Percentiles rank a stretch among this genome's conserved stretches.
Conservation (phyloP, 2,329 filamentous ascomycete genomes). For the Colletotrichum tamarilloi region DNA sequence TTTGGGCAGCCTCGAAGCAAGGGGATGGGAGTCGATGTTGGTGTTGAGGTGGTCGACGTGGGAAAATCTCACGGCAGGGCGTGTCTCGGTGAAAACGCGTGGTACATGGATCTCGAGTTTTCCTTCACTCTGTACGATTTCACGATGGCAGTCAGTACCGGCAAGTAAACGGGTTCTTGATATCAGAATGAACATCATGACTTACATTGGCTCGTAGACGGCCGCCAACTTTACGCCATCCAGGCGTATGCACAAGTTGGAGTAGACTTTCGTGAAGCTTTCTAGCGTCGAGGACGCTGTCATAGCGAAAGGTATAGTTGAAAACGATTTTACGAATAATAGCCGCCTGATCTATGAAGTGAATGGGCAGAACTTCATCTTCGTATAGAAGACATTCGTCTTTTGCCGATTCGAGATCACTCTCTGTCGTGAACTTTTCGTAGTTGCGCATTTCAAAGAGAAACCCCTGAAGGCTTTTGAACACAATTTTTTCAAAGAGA, state of each 20-base stretch:
- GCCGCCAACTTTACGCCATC: conserved; percentile 59
- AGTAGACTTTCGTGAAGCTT: conserved; percentile 49
- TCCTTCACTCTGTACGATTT: not conserved
- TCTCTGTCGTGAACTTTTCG: not conserved
- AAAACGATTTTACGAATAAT: not conserved
- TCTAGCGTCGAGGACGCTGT: conserved; percentile 55
- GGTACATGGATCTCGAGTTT: conserved; percentile 1
- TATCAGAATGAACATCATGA: not conserved
- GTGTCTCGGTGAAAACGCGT: not conserved
- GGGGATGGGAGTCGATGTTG: not conserved
- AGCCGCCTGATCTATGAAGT: not conserved
- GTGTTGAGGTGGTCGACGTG: not conserved
- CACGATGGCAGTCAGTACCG: not conserved
- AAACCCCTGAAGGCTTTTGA: not conserved
- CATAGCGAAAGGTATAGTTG: conserved; percentile 51
- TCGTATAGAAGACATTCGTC: not conserved
- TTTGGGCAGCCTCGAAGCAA: not conserved
- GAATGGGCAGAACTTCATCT: not conserved
- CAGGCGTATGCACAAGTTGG: conserved; percentile 51
- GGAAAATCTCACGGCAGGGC: not conserved
- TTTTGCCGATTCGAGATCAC: not conserved
- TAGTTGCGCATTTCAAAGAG: not conserved
- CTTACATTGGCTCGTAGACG: conserved; percentile 51
- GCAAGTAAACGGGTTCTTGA: not conserved
- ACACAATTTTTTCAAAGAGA: not conserved